A percentile compares a stretch with the other conserved stretches of the same genome.
Evolutionary conservation across 78 protist species (phyloP).

Genomic region (Monosiga brevicollis): DNA sequence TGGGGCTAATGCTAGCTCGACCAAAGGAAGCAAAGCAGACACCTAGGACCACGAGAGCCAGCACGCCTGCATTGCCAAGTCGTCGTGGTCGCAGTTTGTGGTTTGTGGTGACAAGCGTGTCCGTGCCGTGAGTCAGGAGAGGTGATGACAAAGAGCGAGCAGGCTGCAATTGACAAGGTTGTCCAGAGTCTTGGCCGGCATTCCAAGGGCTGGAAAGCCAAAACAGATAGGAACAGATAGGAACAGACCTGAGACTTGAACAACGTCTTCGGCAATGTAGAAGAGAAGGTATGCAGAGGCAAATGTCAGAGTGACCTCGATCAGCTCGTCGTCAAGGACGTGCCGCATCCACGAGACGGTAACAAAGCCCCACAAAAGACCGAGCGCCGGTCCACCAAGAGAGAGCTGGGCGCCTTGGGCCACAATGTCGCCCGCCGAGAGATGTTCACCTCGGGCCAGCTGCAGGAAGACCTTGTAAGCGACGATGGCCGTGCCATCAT

Average conservation of each 20-base stretch:
- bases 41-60: not conserved
- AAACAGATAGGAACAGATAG: no score
- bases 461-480: constrained; percentile 16
- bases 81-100: not conserved
- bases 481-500: constrained; percentile 66
- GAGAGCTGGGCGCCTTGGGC: not conserved
- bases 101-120: no score
- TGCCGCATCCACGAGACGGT: not conserved
- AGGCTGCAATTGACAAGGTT: no score
- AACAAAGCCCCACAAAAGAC: constrained; percentile 10
- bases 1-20: not conserved
- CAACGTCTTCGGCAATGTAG: constrained; percentile 18
- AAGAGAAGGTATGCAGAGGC: constrained; percentile 23
- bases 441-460: constrained; percentile 11
- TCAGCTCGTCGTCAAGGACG: not conserved
- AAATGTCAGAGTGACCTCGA: constrained; percentile 18
- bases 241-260: not conserved
- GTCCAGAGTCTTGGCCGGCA: no score
- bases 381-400: not conserved
- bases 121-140: no score
- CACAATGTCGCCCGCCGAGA: not conserved
- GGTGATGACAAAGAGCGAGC: no score
- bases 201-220: not conserved
- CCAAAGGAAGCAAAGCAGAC: constrained; percentile 12
- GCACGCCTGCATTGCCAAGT: not conserved